Conservation (phyloP, 495 filamentous ascomycete genomes). For the Tuber microsphaerosporum region DNA sequence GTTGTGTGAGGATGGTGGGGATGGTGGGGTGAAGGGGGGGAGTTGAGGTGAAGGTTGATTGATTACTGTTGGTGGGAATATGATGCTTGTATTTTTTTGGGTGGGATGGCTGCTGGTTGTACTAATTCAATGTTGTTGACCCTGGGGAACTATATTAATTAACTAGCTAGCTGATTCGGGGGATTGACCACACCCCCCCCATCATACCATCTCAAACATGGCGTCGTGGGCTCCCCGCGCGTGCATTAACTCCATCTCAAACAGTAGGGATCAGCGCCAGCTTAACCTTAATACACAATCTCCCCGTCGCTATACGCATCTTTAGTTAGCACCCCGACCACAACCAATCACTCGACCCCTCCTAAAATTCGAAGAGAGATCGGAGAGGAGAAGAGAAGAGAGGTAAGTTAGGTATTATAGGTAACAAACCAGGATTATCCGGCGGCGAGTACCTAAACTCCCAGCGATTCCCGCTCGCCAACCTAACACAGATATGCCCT, state of each 20-base stretch:
- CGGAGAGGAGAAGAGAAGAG: not conserved
- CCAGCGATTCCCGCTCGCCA: slow-evolving; percentile 31
- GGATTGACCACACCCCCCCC: too few species aligned
- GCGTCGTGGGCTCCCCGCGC: too few species aligned
- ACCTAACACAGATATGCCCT: slow-evolving; percentile 37
- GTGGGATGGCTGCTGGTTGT: too few species aligned
- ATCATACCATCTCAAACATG: too few species aligned
- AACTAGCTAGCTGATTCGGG: too few species aligned
- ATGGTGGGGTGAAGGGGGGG: slow-evolving; percentile 46
- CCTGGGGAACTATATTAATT: too few species aligned
- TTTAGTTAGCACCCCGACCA: not conserved
- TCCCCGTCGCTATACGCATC: slow-evolving; percentile 8
- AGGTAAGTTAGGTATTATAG: too few species aligned
- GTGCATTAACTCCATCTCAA: not conserved
- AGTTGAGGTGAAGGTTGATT: slow-evolving; percentile 29
- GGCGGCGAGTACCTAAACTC: slow-evolving; percentile 40
- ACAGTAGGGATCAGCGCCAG: slow-evolving; percentile 10
- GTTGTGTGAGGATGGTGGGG: slow-evolving; percentile 38
- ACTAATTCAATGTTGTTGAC: too few species aligned
- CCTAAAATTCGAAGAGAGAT: not conserved
- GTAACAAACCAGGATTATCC: slow-evolving; percentile 21
- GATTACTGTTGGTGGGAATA: too few species aligned
- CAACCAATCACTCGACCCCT: not conserved
- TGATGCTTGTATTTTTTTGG: too few species aligned
- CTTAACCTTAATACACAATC: slow-evolving; percentile 23